Conservation (phyloP, 306 rosid genomes). For the Luffa acutangula region DNA sequence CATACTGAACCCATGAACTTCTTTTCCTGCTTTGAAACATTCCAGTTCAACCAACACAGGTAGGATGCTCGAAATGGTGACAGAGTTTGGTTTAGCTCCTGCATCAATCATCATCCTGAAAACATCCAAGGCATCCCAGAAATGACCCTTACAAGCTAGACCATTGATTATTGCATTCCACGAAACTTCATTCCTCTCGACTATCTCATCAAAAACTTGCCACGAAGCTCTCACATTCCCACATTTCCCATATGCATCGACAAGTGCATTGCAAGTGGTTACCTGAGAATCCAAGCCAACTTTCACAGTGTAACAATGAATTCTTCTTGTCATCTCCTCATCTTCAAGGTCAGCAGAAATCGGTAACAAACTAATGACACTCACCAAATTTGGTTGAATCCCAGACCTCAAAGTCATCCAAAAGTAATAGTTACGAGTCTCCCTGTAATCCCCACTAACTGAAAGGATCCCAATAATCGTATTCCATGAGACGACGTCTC, state of each 20-base stretch:
- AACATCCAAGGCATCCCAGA: constrained; percentile 32
- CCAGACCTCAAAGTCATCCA: constrained; percentile 29
- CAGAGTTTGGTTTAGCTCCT: constrained; percentile 48
- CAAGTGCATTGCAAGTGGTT: constrained; percentile 51
- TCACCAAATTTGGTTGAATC: constrained; percentile 48
- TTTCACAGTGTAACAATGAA: constrained; percentile 65
- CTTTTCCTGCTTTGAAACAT: constrained; percentile 39
- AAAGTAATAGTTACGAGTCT: constrained; percentile 31
- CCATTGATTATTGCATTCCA: constrained; percentile 73
- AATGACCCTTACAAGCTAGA: constrained; percentile 43
- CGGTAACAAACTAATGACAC: constrained; percentile 46
- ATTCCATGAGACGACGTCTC: constrained; percentile 79
- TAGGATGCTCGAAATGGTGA: constrained; percentile 60
- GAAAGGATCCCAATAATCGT: constrained; percentile 51
- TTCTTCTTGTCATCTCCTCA: constrained; percentile 30
- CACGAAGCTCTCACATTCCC: constrained; percentile 41
- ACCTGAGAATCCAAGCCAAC: constrained; percentile 50
- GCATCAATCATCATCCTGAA: constrained; percentile 53
- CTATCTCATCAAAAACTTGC: constrained; percentile 60
- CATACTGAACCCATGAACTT: constrained; percentile 61
- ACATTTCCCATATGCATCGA: constrained; percentile 81
- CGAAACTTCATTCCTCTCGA: constrained; percentile 61
- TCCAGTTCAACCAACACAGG: constrained; percentile 64
- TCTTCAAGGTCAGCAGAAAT: constrained; percentile 49
- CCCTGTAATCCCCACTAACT: constrained; percentile 26